Evolutionary conservation across 495 filamentous ascomycete genomes (phyloP), one percentile per base, ranked within the genome.

Genomic region (Clohesyomyces aquaticus): DNA sequence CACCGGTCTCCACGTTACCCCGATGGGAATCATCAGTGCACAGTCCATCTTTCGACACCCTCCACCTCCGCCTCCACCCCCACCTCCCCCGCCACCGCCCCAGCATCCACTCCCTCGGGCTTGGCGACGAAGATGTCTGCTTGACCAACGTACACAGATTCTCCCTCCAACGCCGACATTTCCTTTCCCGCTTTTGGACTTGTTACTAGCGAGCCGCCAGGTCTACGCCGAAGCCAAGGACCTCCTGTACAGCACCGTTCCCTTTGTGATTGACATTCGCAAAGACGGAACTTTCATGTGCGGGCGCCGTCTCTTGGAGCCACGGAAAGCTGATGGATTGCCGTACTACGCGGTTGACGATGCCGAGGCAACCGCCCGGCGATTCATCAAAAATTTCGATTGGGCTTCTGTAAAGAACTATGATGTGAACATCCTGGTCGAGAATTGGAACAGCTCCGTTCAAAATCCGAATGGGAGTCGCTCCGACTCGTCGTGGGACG

Each of bases 221-320:
- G 22, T 70, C 1, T 48, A 59, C 27, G 47, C 41, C 11, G 67
- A 70, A 35, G 56, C 45, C 10, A 66, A 63, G 51, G 67, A 70
- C 38, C 28, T 66, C 10, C 25, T 70, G 21, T 70, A 54, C 25
- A 65, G 67, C 38, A 59, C 54, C 4, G 48, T 60, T 42, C 54
- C 58, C 12, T 70, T 70, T 47, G 50, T 22, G 0, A 65, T 70
- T 48, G 67, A 70, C 55, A 59, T 70, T 25, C 51, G 67, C 10
- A 66, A 59, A 45, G 62, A 70, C 18, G 67, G 67, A 4, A 63
- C 63, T 14, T 70, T 65, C 53, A 70, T 70, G 67, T 70, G 67
- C 27, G 67, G 67, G 1, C 26, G 67, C 21, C 45, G 62, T 4
- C 52, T 70, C 8, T 32, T 66, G 1, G 67, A 66, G 28, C 63